Percentiles rank a stretch among this genome's conserved stretches.
These are phyloP conservation scores for Entomortierella parvispora DNA, from an alignment of 192 early-diverging fungal species.

Conservation along the genomic window DNA sequence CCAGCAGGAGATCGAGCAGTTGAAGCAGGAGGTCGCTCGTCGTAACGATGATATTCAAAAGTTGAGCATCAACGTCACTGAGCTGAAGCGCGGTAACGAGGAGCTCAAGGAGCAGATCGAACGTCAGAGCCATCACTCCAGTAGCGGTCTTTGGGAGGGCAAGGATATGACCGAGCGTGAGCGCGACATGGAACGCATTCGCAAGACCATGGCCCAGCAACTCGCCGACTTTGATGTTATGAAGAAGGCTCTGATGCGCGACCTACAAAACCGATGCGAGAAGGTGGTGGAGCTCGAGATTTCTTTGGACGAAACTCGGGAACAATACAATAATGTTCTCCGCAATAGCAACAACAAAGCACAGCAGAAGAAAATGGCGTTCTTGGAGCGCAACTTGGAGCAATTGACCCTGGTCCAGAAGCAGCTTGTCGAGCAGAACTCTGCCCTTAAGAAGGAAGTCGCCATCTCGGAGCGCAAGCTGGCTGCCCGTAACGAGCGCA, in stretches of 20 bases:
- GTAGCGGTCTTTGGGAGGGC: constrained; percentile 49
- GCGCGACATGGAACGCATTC: constrained; percentile 82
- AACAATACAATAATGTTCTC: constrained; percentile 90
- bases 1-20: constrained; percentile 78
- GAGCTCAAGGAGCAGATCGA: constrained; percentile 63
- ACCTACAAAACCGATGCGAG: constrained; percentile 97
- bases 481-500: constrained; percentile 91
- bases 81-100: constrained; percentile 72
- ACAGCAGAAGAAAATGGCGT: constrained; percentile 97
- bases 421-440: constrained; percentile 96
- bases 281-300: constrained; percentile 98
- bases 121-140: constrained; percentile 31
- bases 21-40: constrained; percentile 73
- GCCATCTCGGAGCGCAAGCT: constrained; percentile 93
- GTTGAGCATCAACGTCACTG: constrained; percentile 63
- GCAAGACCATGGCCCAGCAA: constrained; percentile 81
- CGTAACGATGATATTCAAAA: constrained; percentile 76
- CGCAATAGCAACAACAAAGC: constrained; percentile 84
- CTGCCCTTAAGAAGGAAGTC: constrained; percentile 94
- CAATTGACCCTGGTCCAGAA: constrained; percentile 97
- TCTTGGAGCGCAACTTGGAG: constrained; percentile 96
- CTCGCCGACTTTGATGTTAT: constrained; percentile 96
- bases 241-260: constrained; percentile 98
- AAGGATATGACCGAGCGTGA: constrained; percentile 69
- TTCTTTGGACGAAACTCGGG: constrained; percentile 94